phyloP scores from a whole-genome alignment of 2,329 filamentous ascomycete species.

The Epichloe amarillans region DNA sequence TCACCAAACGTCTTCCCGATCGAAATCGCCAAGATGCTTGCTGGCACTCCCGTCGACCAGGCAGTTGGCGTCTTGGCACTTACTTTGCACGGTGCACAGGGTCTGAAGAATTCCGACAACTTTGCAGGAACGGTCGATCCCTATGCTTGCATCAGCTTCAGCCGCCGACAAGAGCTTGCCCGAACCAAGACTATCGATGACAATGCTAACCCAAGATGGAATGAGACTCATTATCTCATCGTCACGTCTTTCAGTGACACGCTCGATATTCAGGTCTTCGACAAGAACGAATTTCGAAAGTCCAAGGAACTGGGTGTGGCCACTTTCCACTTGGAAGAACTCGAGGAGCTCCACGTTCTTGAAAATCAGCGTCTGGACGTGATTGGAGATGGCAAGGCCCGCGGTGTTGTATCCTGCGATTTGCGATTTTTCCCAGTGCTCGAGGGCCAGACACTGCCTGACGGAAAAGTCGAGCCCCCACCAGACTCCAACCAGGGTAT shows the following conservation, averaged over 20 bases:
- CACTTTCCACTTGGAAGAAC: conserved; percentile 69
- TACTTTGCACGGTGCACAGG: conserved; percentile 80
- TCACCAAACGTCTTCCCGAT: conserved; percentile 95
- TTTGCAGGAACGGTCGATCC: conserved; percentile 88
- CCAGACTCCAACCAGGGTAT: conserved; percentile 92
- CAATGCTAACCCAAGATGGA: conserved; percentile 81
- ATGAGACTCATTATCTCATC: conserved; percentile 92
- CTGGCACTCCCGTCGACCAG: conserved; percentile 85
- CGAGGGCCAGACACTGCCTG: conserved; percentile 54
- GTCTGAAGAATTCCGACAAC: conserved; percentile 89
- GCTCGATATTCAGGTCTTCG: conserved; percentile 72
- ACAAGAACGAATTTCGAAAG: conserved; percentile 93
- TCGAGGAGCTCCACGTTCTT: conserved; percentile 63
- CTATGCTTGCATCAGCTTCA: conserved; percentile 74
- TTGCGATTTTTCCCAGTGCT: conserved; percentile 93
- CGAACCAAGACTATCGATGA: conserved; percentile 82
- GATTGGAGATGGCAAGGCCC: conserved; percentile 67
- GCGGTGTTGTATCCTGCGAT: conserved; percentile 68
- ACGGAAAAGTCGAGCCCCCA: conserved; percentile 66
- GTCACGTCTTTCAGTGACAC: conserved; percentile 82
- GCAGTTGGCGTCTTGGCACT: conserved; percentile 89
- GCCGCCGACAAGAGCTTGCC: conserved; percentile 66
- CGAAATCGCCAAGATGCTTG: conserved; percentile 95
- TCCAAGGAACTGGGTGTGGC: conserved; percentile 88
- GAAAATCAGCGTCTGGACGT: conserved; percentile 82